These are phyloP conservation scores for Flaveria trinervia DNA, from an alignment of 129 eudicot genomes.

Conservation along the genomic window DNA sequence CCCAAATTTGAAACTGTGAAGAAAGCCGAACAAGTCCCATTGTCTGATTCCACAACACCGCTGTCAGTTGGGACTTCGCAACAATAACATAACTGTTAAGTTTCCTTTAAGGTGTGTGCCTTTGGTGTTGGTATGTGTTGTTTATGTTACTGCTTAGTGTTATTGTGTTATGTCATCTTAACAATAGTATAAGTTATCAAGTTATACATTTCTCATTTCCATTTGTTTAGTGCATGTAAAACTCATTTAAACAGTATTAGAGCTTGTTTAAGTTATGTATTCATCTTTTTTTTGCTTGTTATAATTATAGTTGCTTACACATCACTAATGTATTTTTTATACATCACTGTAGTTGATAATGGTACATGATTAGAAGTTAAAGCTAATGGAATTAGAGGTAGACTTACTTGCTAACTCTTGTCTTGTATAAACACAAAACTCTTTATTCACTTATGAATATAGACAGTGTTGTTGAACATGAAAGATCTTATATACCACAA, in stretches of 20 bases:
- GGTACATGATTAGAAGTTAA: not conserved
- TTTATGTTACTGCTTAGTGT: conserved; percentile 18
- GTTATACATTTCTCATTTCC: not conserved
- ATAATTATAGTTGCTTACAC: not conserved
- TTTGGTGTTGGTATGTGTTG: conserved; percentile 31
- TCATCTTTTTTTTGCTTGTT: not conserved
- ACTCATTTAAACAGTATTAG: conserved; percentile 20
- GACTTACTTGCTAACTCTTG: conserved; percentile 4
- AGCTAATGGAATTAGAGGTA: not conserved
- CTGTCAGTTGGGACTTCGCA: conserved; percentile 33
- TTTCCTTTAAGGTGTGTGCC: conserved; percentile 17
- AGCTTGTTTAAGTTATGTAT: conserved; percentile 17
- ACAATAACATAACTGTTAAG: conserved; percentile 27
- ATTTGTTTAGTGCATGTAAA: conserved; percentile 36
- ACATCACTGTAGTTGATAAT: not conserved
- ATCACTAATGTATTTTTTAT: not conserved
- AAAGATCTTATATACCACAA: conserved; percentile 6
- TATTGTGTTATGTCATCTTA: conserved; percentile 5
- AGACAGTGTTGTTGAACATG: conserved; percentile 16
- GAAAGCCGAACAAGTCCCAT: conserved; percentile 38
- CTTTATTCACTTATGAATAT: conserved; percentile 22
- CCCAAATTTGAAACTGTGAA: conserved; percentile 47
- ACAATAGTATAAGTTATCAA: conserved; percentile 15
- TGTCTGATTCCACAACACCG: conserved; percentile 48
- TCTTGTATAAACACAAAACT: not conserved